phyloP scores from a whole-genome alignment of 805 yeast species.

The Vanderwaltozyma polyspora region DNA sequence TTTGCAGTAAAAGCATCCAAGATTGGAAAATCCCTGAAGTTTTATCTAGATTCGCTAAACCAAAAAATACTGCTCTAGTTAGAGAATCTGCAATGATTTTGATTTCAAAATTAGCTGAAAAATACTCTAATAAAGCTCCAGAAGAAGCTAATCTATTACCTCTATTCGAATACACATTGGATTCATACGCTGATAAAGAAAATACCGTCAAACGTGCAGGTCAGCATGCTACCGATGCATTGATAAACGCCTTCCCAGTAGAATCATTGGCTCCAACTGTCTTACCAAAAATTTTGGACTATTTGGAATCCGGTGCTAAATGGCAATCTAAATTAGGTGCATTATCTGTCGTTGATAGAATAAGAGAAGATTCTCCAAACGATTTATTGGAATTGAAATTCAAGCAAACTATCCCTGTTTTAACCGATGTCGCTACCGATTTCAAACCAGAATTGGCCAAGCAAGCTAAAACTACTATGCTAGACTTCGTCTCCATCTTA shows the following conservation, averaged over 20 bases:
- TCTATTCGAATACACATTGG: constrained; percentile 53
- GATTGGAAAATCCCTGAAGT: constrained; percentile 61
- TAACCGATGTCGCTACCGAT: constrained; percentile 86
- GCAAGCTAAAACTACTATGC: constrained; percentile 63
- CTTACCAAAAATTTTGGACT: constrained; percentile 47
- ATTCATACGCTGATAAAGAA: constrained; percentile 77
- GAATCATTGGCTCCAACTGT: constrained; percentile 71
- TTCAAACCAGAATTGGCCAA: constrained; percentile 93
- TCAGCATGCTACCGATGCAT: constrained; percentile 60
- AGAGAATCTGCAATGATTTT: constrained; percentile 70
- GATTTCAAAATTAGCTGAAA: constrained; percentile 45
- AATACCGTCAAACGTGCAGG: constrained; percentile 77
- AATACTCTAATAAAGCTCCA: constrained; percentile 57
- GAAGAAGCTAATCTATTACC: constrained; percentile 63
- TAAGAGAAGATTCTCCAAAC: constrained; percentile 68
- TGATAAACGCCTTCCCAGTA: constrained; percentile 58
- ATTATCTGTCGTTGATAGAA: constrained; percentile 57
- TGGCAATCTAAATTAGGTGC: constrained; percentile 88
- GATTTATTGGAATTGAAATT: constrained; percentile 79
- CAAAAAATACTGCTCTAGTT: constrained; percentile 60
- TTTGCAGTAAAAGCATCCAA: constrained; percentile 28
- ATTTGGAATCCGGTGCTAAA: constrained; percentile 72
- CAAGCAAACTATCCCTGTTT: constrained; percentile 65
- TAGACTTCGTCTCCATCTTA: constrained; percentile 62
- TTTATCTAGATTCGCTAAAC: constrained; percentile 53